Conservation (phyloP, 164 flowering plant species). For the Amborella trichopoda region DNA sequence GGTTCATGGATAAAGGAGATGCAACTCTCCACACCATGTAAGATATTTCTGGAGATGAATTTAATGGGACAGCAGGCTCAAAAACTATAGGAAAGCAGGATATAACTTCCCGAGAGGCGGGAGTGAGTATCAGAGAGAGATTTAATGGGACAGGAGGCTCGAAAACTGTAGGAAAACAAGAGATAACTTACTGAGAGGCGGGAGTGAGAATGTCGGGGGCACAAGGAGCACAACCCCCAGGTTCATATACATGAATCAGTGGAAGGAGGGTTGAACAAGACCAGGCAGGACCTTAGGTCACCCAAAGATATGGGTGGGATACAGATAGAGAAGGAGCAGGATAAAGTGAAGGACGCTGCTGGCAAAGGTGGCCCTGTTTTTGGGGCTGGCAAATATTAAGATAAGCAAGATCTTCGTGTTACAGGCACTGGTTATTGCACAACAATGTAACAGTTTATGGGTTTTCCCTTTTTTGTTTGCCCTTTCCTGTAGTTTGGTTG, state of each 20-base stretch:
- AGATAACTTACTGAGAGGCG: no score
- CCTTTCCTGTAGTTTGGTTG: no score
- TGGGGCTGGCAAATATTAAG: conserved; percentile 34
- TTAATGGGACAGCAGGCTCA: no score
- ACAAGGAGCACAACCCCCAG: conserved; percentile 76
- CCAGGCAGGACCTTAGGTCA: conserved; percentile 25
- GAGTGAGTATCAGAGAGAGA: not conserved
- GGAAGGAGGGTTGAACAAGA: conserved; percentile 38
- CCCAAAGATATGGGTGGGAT: conserved; percentile 43
- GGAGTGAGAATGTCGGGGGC: conserved; percentile 58
- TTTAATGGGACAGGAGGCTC: not conserved
- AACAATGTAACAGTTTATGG: no score
- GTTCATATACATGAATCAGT: conserved; percentile 50
- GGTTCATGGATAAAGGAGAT: no score
- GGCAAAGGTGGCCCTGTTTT: conserved; percentile 75
- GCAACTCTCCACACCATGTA: no score
- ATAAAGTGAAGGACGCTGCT: conserved; percentile 57
- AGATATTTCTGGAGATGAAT: no score
- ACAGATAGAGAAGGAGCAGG: conserved; percentile 46
- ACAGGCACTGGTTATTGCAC: conserved; percentile 46
- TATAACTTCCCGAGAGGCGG: not conserved
- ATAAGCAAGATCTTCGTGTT: conserved; percentile 57
- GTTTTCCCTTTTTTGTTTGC: no score
- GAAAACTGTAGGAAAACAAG: not conserved
- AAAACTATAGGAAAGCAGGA: no score